These are phyloP conservation scores for Fragilariopsis cylindrus DNA, from an alignment of 108 stramenopile species.

Conservation along the genomic window DNA sequence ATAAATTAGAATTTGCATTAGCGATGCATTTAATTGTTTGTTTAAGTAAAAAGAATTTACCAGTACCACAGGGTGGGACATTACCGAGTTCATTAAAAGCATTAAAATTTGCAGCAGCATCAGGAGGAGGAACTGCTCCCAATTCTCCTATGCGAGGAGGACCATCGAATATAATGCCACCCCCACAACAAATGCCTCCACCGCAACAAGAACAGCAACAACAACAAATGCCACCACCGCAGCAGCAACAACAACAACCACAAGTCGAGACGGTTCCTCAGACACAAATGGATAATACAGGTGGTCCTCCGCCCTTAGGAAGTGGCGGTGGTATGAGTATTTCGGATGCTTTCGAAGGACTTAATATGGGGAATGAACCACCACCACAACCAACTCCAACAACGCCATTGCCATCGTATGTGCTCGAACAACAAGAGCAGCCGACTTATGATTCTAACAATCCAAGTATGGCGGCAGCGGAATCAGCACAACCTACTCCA, in stretches of 20 bases:
- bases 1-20: constrained; percentile 86
- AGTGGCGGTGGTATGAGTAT: constrained; percentile 32
- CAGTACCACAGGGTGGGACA: constrained; percentile 40
- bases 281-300: not conserved
- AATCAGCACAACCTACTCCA: not conserved
- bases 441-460: no score
- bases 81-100: constrained; percentile 68
- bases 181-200: not conserved
- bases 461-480: not conserved
- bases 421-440: not conserved
- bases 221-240: constrained; percentile 21
- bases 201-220: constrained; percentile 12
- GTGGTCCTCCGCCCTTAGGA: constrained; percentile 39
- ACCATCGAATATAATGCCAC: not conserved
- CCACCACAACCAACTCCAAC: constrained; percentile 14
- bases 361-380: constrained; percentile 32
- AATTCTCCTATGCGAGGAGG: not conserved
- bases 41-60: constrained; percentile 82
- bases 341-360: constrained; percentile 83
- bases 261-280: not conserved
- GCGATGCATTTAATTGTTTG: constrained; percentile 98
- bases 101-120: constrained; percentile 40
- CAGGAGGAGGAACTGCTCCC: not conserved
- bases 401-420: constrained; percentile 12
- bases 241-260: constrained; percentile 23